Evolutionary conservation across 495 filamentous ascomycete genomes (phyloP).

Genomic region (Penicillium soppii): DNA sequence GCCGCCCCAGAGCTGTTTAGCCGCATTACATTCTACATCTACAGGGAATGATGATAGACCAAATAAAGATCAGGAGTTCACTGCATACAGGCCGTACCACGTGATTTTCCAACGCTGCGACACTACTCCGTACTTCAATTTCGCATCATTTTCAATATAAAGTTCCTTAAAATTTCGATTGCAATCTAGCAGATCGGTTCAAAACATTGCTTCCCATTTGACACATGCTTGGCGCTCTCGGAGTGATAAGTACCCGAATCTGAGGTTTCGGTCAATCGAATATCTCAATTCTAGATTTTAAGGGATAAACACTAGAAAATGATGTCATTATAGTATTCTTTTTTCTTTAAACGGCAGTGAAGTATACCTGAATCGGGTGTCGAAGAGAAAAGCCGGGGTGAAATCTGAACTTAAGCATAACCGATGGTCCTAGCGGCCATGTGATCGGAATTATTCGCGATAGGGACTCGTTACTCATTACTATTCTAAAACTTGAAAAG

Average conservation of each 20-base stretch:
- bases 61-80: not conserved
- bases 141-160: not conserved
- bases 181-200: not conserved
- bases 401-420: not conserved
- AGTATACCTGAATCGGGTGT: conserved; percentile 1
- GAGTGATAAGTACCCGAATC: conserved; percentile 10
- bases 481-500: too few relatives aligned
- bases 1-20: too few relatives aligned
- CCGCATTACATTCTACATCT: not conserved
- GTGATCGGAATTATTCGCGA: conserved; percentile 13
- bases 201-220: not conserved
- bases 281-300: conserved; percentile 1
- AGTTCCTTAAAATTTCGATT: not conserved
- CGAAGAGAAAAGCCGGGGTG: conserved; percentile 17
- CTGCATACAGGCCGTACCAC: conserved; percentile 1
- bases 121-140: not conserved
- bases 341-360: conserved; percentile 13
- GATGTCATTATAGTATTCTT: conserved; percentile 21
- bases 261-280: conserved; percentile 15
- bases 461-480: too few relatives aligned
- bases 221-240: not conserved
- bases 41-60: not conserved
- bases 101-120: conserved; percentile 1
- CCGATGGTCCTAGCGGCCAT: conserved; percentile 3
- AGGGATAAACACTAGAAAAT: conserved; percentile 4